Evolutionary conservation across 140 eudicot species (phyloP).

Genomic region (Erigeron philadelphicus): DNA sequence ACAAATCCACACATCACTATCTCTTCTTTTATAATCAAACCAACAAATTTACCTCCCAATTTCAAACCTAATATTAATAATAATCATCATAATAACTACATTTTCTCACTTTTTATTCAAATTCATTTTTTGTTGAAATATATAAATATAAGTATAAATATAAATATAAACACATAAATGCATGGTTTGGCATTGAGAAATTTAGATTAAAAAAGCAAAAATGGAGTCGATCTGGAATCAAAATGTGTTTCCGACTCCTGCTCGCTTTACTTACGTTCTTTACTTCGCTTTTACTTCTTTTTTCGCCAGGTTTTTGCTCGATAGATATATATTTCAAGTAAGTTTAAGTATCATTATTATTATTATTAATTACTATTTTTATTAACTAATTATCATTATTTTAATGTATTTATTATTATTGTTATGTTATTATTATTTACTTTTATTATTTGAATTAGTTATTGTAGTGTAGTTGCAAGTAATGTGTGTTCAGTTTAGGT

Average conservation of each 20-base stretch:
- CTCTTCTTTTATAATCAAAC: no score
- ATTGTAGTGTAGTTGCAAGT: neutral
- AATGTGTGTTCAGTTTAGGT: conserved; percentile 7
- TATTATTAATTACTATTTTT: neutral
- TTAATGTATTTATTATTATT: neutral
- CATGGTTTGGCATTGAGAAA: no score
- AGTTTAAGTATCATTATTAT: conserved; percentile 13
- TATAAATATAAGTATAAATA: no score
- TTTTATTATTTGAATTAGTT: neutral
- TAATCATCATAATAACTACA: no score
- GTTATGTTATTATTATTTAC: neutral
- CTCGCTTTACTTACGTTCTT: conserved; percentile 47
- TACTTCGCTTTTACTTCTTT: conserved; percentile 50
- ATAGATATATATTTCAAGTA: conserved; percentile 60
- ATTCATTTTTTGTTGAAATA: no score
- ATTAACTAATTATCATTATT: neutral
- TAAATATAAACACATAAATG: no score
- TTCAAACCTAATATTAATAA: no score
- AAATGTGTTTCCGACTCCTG: conserved; percentile 39
- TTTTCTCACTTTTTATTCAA: no score
- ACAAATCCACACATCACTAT: no score
- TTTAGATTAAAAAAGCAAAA: no score
- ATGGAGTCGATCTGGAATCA: conserved; percentile 65
- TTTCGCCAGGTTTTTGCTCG: conserved; percentile 63
- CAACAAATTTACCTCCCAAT: no score